phyloP scores from a whole-genome alignment of 2,329 filamentous ascomycete genomes.

The Setomelanomma holmii region DNA sequence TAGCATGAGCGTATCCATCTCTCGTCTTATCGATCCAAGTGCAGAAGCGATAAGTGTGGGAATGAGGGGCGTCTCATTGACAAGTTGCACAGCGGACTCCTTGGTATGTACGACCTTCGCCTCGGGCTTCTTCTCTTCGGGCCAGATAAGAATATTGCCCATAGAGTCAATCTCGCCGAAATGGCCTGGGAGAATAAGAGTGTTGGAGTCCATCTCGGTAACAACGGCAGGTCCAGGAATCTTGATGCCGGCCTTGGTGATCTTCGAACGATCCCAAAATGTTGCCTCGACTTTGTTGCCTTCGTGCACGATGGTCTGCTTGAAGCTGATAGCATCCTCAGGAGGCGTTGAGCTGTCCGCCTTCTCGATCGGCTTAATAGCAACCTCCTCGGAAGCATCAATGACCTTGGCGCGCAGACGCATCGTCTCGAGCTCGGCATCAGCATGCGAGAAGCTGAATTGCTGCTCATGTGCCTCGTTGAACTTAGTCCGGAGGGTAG shows the following conservation, averaged over 20 bases:
- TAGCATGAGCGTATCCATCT: slow-evolving; percentile 62
- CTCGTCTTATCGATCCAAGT: slow-evolving; percentile 55
- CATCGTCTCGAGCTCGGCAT: slow-evolving; percentile 58
- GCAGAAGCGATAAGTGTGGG: slow-evolving; percentile 55
- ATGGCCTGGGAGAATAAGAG: slow-evolving; percentile 57
- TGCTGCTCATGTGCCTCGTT: slow-evolving; percentile 54
- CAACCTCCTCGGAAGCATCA: slow-evolving; percentile 53
- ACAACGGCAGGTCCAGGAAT: slow-evolving; percentile 57
- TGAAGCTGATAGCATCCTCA: slow-evolving; percentile 47
- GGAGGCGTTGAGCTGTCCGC: slow-evolving; percentile 37
- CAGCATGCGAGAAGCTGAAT: slow-evolving; percentile 54
- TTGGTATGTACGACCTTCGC: slow-evolving; percentile 41
- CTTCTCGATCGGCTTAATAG: slow-evolving; percentile 45
- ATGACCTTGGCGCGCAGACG: slow-evolving; percentile 54
- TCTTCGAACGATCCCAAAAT: slow-evolving; percentile 54
- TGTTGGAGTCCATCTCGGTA: slow-evolving; percentile 61
- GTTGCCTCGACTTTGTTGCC: slow-evolving; percentile 51
- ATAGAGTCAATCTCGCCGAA: slow-evolving; percentile 56
- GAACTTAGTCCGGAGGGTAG: slow-evolving; percentile 50
- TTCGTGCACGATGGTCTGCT: slow-evolving; percentile 51
- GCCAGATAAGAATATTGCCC: slow-evolving; percentile 59
- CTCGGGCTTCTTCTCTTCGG: slow-evolving; percentile 39
- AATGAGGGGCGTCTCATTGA: slow-evolving; percentile 52
- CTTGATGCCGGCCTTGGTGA: slow-evolving; percentile 51
- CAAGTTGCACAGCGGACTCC: slow-evolving; percentile 47